A percentile compares a stretch with the other conserved stretches of the same genome.
These are phyloP conservation scores for Penicillium aurantiogriseum DNA, from an alignment of 2,329 filamentous ascomycete genomes.

Conservation along the genomic window DNA sequence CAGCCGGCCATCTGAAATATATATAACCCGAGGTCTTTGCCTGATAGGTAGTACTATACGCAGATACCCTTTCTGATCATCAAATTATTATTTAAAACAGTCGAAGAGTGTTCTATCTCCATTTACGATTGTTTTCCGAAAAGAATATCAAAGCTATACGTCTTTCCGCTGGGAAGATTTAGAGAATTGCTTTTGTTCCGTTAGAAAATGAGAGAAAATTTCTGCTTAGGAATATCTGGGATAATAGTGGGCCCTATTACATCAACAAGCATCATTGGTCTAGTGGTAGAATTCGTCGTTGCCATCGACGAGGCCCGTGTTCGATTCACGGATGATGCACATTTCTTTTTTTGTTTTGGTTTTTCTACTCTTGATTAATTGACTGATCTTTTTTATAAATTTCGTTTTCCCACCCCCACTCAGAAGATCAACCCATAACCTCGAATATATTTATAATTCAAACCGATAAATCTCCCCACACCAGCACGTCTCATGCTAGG, in stretches of 20 bases:
- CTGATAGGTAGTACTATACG: background rate
- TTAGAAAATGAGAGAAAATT: rapidly evolving
- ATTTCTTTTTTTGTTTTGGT: constrained; percentile 7
- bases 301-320: constrained; percentile 48
- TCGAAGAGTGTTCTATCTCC: background rate
- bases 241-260: rapidly evolving
- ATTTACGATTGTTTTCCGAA: rapidly evolving
- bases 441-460: background rate
- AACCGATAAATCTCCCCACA: background rate
- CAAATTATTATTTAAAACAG: background rate
- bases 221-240: rapidly evolving
- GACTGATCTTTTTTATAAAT: too few species aligned
- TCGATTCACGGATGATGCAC: constrained; percentile 49
- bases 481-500: too few species aligned
- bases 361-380: background rate
- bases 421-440: background rate
- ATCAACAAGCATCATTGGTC: constrained; percentile 40
- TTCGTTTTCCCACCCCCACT: rapidly evolving
- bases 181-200: background rate
- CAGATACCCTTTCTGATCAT: background rate
- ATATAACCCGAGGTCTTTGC: background rate
- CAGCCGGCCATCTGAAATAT: background rate
- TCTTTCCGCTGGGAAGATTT: too few species aligned
- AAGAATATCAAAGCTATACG: background rate
- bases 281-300: constrained; percentile 43